phyloP scores from a whole-genome alignment of 371 early-diverging fungal species.

The Syncephalastrum racemosum region DNA sequence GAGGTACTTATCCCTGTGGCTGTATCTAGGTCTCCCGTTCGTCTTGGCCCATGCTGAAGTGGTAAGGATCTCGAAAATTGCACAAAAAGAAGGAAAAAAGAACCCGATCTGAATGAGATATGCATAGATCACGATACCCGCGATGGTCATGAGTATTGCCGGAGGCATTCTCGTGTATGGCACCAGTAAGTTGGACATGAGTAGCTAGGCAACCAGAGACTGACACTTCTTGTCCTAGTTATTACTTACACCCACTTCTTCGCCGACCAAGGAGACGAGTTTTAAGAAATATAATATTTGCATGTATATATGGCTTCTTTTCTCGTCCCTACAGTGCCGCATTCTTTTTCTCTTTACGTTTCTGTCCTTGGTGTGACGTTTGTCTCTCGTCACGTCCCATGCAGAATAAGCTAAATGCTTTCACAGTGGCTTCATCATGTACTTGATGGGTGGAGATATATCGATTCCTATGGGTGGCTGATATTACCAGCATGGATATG shows the following conservation, averaged over 20 bases:
- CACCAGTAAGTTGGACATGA: conserved; percentile 58
- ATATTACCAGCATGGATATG: too few species aligned
- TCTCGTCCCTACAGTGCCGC: too few species aligned
- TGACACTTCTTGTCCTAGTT: conserved; percentile 23
- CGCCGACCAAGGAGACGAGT: conserved; percentile 41
- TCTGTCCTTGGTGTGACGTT: too few species aligned
- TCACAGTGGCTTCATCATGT: too few species aligned
- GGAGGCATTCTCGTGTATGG: conserved; percentile 89
- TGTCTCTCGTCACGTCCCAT: too few species aligned
- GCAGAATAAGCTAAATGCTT: too few species aligned
- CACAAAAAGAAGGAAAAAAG: background rate
- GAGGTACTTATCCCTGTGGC: background rate
- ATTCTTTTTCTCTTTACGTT: too few species aligned
- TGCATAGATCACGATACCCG: conserved; percentile 65
- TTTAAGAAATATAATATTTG: conserved; percentile 16
- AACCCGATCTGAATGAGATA: conserved; percentile 4
- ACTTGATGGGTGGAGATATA: too few species aligned
- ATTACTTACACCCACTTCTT: conserved; percentile 54
- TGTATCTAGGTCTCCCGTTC: conserved; percentile 57
- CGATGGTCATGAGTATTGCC: conserved; percentile 84
- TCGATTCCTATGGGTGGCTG: too few species aligned
- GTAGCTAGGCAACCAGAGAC: background rate
- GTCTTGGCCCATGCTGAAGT: conserved; percentile 75
- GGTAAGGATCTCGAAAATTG: conserved; percentile 30
- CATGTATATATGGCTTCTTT: too few species aligned